These are phyloP conservation scores for Mixia osmundae DNA, from an alignment of 1,284 basidiomycete genomes.

Conservation along the genomic window DNA sequence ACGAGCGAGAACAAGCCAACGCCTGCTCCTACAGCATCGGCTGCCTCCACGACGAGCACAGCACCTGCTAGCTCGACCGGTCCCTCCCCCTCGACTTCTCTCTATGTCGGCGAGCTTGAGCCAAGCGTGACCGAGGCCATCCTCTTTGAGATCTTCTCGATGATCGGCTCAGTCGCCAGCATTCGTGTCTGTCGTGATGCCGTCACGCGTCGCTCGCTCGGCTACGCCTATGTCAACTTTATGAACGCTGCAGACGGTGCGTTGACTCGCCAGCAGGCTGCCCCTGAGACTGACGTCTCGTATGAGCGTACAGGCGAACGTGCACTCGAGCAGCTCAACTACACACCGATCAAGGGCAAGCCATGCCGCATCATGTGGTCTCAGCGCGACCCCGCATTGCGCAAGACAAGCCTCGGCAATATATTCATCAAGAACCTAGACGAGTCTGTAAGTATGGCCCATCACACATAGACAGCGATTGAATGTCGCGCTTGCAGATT, in stretches of 20 bases:
- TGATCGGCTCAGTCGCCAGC: slow-evolving; percentile 96
- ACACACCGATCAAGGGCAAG: slow-evolving; percentile 93
- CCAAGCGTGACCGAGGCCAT: slow-evolving; percentile 95
- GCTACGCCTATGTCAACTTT: slow-evolving; percentile 99
- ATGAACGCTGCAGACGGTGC: slow-evolving; percentile 78
- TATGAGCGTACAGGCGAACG: slow-evolving; percentile 45
- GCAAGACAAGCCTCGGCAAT: slow-evolving; percentile 98
- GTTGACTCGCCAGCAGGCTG: slow-evolving; percentile 17
- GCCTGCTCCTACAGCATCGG: not conserved
- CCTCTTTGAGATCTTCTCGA: slow-evolving; percentile 99
- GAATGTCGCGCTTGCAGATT: too few species aligned
- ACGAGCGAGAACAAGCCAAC: not conserved
- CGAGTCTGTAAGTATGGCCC: slow-evolving; percentile 37
- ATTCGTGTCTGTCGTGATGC: slow-evolving; percentile 99
- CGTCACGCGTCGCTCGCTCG: slow-evolving; percentile 95
- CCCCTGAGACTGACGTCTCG: not conserved
- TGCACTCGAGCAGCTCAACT: slow-evolving; percentile 97
- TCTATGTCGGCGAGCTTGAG: slow-evolving; percentile 98
- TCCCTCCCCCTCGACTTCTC: slow-evolving; percentile 32
- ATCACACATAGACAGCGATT: too few species aligned
- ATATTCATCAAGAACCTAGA: slow-evolving; percentile 99
- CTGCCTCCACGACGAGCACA: not conserved
- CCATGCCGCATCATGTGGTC: slow-evolving; percentile 99
- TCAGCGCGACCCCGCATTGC: slow-evolving; percentile 94
- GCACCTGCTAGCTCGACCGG: not conserved